Evolutionary conservation across 176 grass and related monocot species (phyloP), one percentile per base, ranked within the genome.

Genomic region (Lolium rigidum): DNA sequence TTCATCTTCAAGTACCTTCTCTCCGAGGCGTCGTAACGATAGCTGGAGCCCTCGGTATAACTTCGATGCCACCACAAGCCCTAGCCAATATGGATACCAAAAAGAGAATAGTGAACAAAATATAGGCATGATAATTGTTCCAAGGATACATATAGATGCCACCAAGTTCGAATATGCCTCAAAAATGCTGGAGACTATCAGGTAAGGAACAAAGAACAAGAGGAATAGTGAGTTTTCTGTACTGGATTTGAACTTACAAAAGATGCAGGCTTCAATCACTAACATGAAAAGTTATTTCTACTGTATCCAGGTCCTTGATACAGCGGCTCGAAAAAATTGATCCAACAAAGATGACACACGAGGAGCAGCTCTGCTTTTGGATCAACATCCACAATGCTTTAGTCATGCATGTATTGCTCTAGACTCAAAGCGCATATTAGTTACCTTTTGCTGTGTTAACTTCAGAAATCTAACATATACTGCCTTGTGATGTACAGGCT

Each of bases 311-410:
- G n/a, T 92, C 94, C 31, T 72, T 97, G 79, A 89, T 97, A 86
- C 89, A 83, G 38, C 87, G 87, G 11, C 85, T 97, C 0, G 89
- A 97, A 80, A 97, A 89, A 88, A 47, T 97, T 52, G 87, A 97
- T 68, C 94, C 94, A 41, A 75, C 83, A 72, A 91, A 90, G 82
- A 92, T 97, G 94, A 88, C 90, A 74, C 84, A 90, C 25, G 89
- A 97, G 58, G 94, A 97, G 60, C 88, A 92, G 69, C 87, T 97
- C 17, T 89, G 89, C 44, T 97, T 97, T 85, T 97, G 94, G 94
- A 97, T 97, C 74, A 97, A 97, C 59, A 88, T 97, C 77, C 94
- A 97, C 63, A 97, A 97, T 77, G 92, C 92, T 66, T 76, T 97
- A 77, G 81, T 97, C 21, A 97, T 97, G 94, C 94, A 97, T 90